These are phyloP conservation scores for Myochromella boudieri DNA, from an alignment of 768 basidiomycete genomes.

Conservation along the genomic window DNA sequence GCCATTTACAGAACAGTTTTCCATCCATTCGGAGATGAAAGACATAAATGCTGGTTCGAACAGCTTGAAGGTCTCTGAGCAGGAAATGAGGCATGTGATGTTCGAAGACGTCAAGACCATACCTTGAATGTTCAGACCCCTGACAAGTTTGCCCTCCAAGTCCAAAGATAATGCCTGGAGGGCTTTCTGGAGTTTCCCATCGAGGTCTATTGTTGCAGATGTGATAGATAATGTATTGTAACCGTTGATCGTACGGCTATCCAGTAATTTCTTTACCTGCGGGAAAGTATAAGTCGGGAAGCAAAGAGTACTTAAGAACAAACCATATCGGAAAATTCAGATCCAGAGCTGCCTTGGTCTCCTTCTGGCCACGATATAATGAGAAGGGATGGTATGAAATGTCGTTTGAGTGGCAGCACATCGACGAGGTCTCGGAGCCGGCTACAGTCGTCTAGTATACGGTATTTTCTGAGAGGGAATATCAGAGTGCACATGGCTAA, in stretches of 20 bases:
- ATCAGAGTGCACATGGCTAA: background rate
- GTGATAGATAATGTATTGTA: constrained; percentile 50
- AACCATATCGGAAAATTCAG: constrained; percentile 67
- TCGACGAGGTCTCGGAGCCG: constrained; percentile 66
- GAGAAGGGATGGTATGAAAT: constrained; percentile 63
- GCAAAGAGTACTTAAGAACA: constrained; percentile 13
- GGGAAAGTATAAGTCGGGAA: constrained; percentile 1
- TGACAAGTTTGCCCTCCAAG: constrained; percentile 55
- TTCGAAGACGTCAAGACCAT: background rate
- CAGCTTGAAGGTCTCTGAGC: constrained; percentile 37
- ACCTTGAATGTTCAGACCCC: constrained; percentile 48
- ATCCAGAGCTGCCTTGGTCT: constrained; percentile 31
- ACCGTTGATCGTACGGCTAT: constrained; percentile 39
- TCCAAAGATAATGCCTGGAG: constrained; percentile 50
- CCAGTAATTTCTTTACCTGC: constrained; percentile 50
- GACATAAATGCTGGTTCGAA: constrained; percentile 38
- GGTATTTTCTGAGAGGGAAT: constrained; percentile 54
- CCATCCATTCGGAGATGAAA: constrained; percentile 48
- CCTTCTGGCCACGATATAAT: constrained; percentile 60
- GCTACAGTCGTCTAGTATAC: constrained; percentile 68
- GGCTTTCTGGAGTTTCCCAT: constrained; percentile 48
- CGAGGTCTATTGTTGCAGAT: constrained; percentile 53
- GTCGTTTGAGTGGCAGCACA: constrained; percentile 49
- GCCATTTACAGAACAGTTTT: constrained; percentile 38
- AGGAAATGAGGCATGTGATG: constrained; percentile 1